Percentiles rank a stretch among this genome's conserved stretches.
phyloP scores from a whole-genome alignment of 768 basidiomycete species.

The Rhizopogon vulgaris region DNA sequence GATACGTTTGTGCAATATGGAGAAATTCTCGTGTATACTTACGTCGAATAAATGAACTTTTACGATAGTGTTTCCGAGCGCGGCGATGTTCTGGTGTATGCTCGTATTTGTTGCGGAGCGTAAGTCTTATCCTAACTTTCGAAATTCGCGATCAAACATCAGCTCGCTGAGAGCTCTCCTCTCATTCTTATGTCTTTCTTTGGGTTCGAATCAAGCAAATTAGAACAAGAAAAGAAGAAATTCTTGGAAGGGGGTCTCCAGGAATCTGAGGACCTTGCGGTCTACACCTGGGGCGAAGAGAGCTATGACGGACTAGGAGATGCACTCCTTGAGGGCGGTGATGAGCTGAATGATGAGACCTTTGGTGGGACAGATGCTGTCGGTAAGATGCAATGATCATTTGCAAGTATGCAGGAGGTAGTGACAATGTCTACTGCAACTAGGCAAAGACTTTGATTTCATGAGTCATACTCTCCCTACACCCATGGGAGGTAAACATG shows the following conservation, averaged over 20 bases:
- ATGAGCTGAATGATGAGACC: slow-evolving; percentile 96
- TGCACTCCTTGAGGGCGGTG: slow-evolving; percentile 80
- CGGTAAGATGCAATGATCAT: slow-evolving; percentile 46
- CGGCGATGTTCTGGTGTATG: slow-evolving; percentile 3
- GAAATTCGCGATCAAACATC: slow-evolving; percentile 1
- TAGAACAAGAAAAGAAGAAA: slow-evolving; percentile 59
- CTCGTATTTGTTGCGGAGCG: slow-evolving; percentile 10
- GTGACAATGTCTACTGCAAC: slow-evolving; percentile 6
- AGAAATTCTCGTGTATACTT: not conserved
- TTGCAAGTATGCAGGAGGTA: not conserved
- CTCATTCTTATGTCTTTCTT: slow-evolving; percentile 69
- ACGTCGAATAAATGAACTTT: not conserved
- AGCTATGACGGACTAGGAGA: slow-evolving; percentile 88
- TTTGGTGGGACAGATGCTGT: slow-evolving; percentile 71
- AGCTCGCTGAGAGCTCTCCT: slow-evolving; percentile 2
- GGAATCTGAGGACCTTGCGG: slow-evolving; percentile 76
- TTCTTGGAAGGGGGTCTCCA: slow-evolving; percentile 44
- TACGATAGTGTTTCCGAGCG: too few species aligned
- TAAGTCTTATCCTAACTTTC: not conserved
- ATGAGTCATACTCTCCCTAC: slow-evolving; percentile 37
- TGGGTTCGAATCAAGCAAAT: slow-evolving; percentile 56
- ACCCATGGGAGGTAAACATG: slow-evolving; percentile 8
- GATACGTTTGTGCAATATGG: slow-evolving; percentile 1
- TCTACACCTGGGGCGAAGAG: slow-evolving; percentile 90
- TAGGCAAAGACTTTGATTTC: slow-evolving; percentile 94